phyloP scores from a whole-genome alignment of 257 asterid species.

The Solanum corneliomulleri region DNA sequence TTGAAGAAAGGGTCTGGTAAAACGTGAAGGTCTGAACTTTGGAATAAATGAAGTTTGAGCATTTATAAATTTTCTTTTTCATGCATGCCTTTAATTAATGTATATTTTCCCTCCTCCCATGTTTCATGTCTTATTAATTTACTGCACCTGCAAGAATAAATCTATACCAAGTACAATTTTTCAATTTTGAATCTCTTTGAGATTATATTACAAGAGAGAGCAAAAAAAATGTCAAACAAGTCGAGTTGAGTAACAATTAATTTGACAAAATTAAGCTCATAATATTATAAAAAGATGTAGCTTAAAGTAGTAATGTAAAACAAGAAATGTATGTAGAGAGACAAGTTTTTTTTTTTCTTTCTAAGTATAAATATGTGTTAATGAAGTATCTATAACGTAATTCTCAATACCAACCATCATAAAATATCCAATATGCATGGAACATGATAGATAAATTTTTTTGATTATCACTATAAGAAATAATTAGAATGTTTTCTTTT shows the following conservation, averaged over 20 bases:
- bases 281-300: not conserved
- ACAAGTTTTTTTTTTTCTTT: too few relatives aligned
- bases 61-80: not conserved
- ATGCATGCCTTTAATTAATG: not conserved
- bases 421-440: too few relatives aligned
- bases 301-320: not conserved
- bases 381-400: not conserved
- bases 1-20: constrained; percentile 9
- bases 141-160: not conserved
- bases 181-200: not conserved
- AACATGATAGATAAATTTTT: too few relatives aligned
- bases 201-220: not conserved
- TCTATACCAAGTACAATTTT: not conserved
- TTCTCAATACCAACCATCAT: not conserved
- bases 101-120: not conserved
- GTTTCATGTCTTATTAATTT: not conserved
- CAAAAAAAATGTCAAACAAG: not conserved
- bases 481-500: too few relatives aligned
- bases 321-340: not conserved
- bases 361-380: not conserved
- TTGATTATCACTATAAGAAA: too few relatives aligned
- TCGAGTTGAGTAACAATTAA: not conserved
- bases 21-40: constrained; percentile 15
- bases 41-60: constrained; percentile 12
- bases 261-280: not conserved